These are phyloP conservation scores for Oryza punctata DNA, from an alignment of 176 grass and related monocot genomes.

Conservation along the genomic window DNA sequence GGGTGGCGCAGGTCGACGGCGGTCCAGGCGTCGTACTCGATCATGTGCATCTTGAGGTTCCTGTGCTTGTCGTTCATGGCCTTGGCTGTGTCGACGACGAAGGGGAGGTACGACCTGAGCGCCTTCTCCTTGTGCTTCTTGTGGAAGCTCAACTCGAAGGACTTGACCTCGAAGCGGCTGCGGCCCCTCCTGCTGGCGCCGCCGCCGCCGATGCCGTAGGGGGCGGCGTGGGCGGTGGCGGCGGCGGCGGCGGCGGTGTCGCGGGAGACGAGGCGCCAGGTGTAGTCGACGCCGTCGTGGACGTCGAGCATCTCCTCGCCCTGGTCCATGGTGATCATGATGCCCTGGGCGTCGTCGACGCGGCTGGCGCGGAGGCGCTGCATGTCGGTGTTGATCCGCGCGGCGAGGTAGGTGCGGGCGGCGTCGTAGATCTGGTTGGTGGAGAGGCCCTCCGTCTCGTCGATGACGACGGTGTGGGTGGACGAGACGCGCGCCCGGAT, in stretches of 20 bases:
- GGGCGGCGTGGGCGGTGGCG: not conserved
- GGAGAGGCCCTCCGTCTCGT: constrained; percentile 39
- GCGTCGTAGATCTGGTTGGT: constrained; percentile 57
- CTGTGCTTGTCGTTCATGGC: constrained; percentile 39
- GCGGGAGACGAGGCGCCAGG: constrained; percentile 38
- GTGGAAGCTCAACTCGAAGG: constrained; percentile 65
- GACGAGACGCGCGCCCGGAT: constrained; percentile 44
- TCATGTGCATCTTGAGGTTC: constrained; percentile 53
- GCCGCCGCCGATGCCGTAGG: not conserved
- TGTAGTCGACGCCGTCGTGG: constrained; percentile 48
- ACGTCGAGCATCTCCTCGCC: constrained; percentile 47
- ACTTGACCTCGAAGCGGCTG: constrained; percentile 1
- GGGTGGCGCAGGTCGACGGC: constrained; percentile 56
- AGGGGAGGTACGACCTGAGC: constrained; percentile 56
- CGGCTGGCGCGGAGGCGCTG: constrained; percentile 25
- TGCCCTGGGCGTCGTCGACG: constrained; percentile 36
- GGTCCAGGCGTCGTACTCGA: constrained; percentile 49
- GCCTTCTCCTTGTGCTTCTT: constrained; percentile 55
- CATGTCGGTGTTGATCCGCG: constrained; percentile 35
- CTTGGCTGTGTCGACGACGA: constrained; percentile 44
- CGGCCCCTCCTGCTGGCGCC: not conserved
- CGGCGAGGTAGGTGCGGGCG: constrained; percentile 46
- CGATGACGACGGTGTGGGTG: constrained; percentile 46
- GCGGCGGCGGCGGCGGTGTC: not conserved
- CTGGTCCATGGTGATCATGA: constrained; percentile 42